These are phyloP conservation scores for Boletus insuetus DNA, from an alignment of 768 basidiomycete genomes.

Conservation along the genomic window DNA sequence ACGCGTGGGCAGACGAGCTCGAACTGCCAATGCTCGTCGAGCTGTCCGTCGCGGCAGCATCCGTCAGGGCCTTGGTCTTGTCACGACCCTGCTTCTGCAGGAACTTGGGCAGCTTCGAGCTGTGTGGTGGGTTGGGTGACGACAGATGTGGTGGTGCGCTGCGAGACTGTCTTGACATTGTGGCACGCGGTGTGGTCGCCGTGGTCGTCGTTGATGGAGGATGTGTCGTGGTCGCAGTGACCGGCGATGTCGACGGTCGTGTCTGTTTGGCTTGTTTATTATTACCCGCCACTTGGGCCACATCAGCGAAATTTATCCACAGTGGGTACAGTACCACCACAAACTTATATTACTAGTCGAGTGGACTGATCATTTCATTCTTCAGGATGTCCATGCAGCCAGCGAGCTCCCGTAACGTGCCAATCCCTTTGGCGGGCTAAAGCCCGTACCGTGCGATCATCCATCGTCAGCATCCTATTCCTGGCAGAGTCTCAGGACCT, in stretches of 20 bases:
- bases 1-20: slow-evolving; percentile 35
- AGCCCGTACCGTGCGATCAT: too few species aligned
- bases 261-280: slow-evolving; percentile 29
- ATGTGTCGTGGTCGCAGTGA: slow-evolving; percentile 19
- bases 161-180: slow-evolving; percentile 50
- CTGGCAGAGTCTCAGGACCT: background rate
- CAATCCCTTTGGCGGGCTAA: background rate
- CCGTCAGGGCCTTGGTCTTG: slow-evolving; percentile 53
- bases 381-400: background rate
- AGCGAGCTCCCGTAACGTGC: background rate
- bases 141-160: slow-evolving; percentile 40
- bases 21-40: slow-evolving; percentile 40
- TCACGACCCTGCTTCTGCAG: slow-evolving; percentile 64
- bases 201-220: slow-evolving; percentile 7
- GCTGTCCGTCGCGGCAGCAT: slow-evolving; percentile 35
- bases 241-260: slow-evolving; percentile 15
- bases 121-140: slow-evolving; percentile 40
- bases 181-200: background rate
- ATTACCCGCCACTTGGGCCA: slow-evolving; percentile 12
- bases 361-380: background rate
- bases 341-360: too few species aligned
- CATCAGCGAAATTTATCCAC: slow-evolving; percentile 18
- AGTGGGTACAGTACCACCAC: background rate
- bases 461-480: background rate
- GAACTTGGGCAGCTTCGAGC: slow-evolving; percentile 64